These are phyloP conservation scores for Striga asiatica DNA, from an alignment of 257 asterid species.

Conservation along the genomic window DNA sequence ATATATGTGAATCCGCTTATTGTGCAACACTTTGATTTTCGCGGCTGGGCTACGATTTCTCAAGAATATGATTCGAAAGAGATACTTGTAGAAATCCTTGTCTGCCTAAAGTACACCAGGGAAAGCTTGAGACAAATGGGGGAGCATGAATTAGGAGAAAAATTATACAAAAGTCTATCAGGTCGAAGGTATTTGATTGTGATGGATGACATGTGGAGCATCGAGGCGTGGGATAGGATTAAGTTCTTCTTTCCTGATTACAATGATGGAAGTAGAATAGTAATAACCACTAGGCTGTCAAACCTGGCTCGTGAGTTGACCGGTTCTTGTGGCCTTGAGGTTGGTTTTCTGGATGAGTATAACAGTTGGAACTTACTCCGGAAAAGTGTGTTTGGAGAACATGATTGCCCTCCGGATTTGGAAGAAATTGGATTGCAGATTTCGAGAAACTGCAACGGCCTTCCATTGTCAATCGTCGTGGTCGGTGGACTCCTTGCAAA, in stretches of 20 bases:
- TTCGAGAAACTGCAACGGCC: conserved; percentile 17
- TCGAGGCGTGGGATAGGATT: not conserved
- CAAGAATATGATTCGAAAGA: not conserved
- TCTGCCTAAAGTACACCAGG: not conserved
- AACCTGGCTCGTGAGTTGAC: not conserved
- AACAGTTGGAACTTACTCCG: conserved; percentile 17
- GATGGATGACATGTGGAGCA: not conserved
- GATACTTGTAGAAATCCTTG: not conserved
- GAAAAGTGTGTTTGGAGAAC: not conserved
- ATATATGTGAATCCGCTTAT: not conserved
- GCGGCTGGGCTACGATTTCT: not conserved
- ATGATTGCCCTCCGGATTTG: conserved; percentile 13
- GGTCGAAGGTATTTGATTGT: not conserved
- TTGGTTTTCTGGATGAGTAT: conserved; percentile 8
- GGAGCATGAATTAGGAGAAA: not conserved
- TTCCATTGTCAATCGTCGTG: conserved; percentile 18
- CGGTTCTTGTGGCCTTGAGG: not conserved
- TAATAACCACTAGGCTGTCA: conserved; percentile 11
- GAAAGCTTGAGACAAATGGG: not conserved
- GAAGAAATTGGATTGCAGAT: conserved; percentile 9
- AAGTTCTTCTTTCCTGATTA: not conserved
- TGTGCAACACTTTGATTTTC: not conserved
- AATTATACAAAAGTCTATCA: not conserved
- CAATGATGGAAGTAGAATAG: conserved; percentile 9
- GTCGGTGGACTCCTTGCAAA: conserved; percentile 17